Evolutionary conservation across 2,329 filamentous ascomycete genomes (phyloP).

Genomic region (Scytalidium sp.): DNA sequence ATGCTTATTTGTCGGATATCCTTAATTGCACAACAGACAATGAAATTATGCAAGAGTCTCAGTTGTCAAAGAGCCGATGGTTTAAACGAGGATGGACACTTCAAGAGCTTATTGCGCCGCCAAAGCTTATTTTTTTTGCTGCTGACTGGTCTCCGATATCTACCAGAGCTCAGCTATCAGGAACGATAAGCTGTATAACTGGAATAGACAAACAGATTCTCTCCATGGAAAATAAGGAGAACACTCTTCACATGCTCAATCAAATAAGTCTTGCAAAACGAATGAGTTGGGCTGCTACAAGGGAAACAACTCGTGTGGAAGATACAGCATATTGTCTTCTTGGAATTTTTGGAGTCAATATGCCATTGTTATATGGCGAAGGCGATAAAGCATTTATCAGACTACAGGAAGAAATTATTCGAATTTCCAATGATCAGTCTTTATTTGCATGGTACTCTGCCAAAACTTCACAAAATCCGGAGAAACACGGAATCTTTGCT

Average conservation of each 20-base stretch:
- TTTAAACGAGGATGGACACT: constrained; percentile 13
- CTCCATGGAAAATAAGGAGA: neutral
- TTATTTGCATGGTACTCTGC: too few relatives aligned
- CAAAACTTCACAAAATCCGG: too few relatives aligned
- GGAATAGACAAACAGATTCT: neutral
- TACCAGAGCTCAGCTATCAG: neutral
- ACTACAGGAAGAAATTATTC: too few relatives aligned
- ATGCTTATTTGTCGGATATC: constrained; percentile 5
- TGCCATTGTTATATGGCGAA: too few relatives aligned
- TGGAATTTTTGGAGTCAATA: neutral
- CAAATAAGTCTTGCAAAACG: neutral
- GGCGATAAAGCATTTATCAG: too few relatives aligned
- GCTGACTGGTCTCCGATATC: constrained; percentile 2
- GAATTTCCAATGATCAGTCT: too few relatives aligned
- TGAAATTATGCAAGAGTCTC: neutral
- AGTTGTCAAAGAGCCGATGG: constrained; percentile 7
- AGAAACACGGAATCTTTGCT: too few relatives aligned
- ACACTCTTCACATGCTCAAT: neutral
- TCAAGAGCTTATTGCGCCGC: constrained; percentile 10
- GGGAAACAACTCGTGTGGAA: neutral
- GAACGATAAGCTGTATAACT: neutral
- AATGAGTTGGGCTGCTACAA: neutral
- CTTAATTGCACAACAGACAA: neutral
- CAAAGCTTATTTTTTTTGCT: constrained; percentile 4
- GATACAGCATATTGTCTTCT: neutral